phyloP scores from a whole-genome alignment of 352 stramenopile species.

The Globisporangium abappressorium region DNA sequence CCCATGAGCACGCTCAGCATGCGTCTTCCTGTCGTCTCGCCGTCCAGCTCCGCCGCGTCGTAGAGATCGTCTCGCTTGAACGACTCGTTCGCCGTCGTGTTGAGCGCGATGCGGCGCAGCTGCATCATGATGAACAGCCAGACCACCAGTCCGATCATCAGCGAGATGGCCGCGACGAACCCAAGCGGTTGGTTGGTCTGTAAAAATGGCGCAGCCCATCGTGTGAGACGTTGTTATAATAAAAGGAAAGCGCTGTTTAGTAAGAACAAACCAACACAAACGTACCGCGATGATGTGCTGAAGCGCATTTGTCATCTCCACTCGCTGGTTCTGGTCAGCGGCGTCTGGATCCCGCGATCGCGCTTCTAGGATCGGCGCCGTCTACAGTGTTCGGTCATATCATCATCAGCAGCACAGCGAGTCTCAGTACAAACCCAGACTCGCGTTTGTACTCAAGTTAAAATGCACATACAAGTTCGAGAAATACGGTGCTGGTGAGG shows the following conservation, averaged over 20 bases:
- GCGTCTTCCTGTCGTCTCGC: conserved; percentile 30
- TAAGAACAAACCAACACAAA: background rate
- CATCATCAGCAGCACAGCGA: background rate
- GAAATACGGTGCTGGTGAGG: conserved; percentile 51
- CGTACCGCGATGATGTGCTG: conserved; percentile 55
- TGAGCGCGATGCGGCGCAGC: conserved; percentile 63
- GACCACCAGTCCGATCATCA: conserved; percentile 58
- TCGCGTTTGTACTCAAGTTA: too few relatives aligned
- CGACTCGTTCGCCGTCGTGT: conserved; percentile 75
- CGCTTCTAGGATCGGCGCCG: conserved; percentile 28
- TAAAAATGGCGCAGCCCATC: background rate
- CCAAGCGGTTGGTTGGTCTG: conserved; percentile 64
- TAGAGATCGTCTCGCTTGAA: conserved; percentile 82
- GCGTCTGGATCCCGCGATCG: background rate
- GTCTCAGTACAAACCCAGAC: too few relatives aligned
- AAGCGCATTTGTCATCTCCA: conserved; percentile 35
- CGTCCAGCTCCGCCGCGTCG: conserved; percentile 50
- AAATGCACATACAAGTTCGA: conserved; percentile 33
- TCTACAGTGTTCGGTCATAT: conserved; percentile 21
- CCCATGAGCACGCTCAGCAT: conserved; percentile 54
- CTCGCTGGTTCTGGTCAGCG: conserved; percentile 3
- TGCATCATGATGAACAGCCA: conserved; percentile 78
- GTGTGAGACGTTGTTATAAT: background rate
- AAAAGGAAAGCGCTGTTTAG: background rate
- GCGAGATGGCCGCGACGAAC: conserved; percentile 60